phyloP scores from a whole-genome alignment of 169 alveolate genomes.

The Cryptosporidium bovis region DNA sequence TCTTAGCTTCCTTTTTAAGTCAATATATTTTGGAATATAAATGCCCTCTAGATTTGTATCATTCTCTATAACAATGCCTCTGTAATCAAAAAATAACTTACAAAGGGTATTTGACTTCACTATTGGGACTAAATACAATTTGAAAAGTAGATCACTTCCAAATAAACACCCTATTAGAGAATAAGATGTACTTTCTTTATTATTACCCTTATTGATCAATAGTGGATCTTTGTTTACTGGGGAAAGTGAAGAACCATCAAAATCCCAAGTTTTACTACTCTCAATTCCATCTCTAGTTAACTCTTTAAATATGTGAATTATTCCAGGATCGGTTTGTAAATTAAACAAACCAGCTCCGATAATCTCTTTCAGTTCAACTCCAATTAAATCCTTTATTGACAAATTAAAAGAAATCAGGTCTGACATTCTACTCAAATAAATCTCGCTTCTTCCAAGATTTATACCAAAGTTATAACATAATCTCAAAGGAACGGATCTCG shows the following conservation, averaged over 20 bases:
- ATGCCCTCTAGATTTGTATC: not conserved
- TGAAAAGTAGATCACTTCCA: constrained; percentile 29
- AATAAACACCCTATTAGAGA: constrained; percentile 23
- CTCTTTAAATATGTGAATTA: constrained; percentile 34
- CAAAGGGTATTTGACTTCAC: constrained; percentile 14
- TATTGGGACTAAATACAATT: constrained; percentile 26
- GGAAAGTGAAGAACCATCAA: not conserved
- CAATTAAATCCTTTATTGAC: constrained; percentile 28
- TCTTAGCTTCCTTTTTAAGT: not conserved
- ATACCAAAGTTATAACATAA: constrained; percentile 42
- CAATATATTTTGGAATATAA: not conserved
- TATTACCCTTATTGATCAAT: no score
- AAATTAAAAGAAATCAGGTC: constrained; percentile 38
- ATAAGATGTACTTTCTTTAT: not conserved
- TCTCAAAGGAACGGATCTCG: constrained; percentile 13
- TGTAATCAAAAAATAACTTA: constrained; percentile 26
- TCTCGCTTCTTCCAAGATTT: constrained; percentile 11
- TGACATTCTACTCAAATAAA: constrained; percentile 18
- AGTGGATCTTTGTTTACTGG: not conserved
- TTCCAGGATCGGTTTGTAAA: not conserved
- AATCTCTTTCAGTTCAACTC: constrained; percentile 4
- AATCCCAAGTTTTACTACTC: not conserved
- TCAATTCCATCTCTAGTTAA: constrained; percentile 4
- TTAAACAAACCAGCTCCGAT: not conserved
- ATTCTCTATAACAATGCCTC: constrained; percentile 15